Conservation (phyloP, 371 early-diverging fungal genomes). For the Capniomyces stellatus region DNA sequence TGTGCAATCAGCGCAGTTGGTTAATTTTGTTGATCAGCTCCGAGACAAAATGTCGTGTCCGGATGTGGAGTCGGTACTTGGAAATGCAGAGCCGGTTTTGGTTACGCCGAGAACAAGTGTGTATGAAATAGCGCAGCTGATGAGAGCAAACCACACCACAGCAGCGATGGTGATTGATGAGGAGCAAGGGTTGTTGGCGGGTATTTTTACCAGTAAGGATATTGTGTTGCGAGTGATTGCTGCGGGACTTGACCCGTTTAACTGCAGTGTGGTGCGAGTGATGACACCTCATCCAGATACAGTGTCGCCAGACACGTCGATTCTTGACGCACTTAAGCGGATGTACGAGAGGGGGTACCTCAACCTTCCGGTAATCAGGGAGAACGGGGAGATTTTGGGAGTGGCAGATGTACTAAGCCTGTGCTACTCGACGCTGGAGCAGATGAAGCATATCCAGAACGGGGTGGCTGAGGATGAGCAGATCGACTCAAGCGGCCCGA, state of each 20-base stretch:
- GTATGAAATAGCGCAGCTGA: conserved; percentile 68
- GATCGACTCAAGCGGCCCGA: conserved; percentile 15
- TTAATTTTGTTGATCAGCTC: conserved; percentile 49
- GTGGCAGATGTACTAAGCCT: conserved; percentile 83
- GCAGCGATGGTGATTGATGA: conserved; percentile 75
- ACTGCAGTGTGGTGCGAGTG: conserved; percentile 85
- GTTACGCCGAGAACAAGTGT: conserved; percentile 65
- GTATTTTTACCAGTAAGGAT: conserved; percentile 91
- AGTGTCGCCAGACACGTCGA: conserved; percentile 58
- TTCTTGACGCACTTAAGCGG: conserved; percentile 84
- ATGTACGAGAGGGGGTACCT: conserved; percentile 92
- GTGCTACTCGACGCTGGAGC: conserved; percentile 62
- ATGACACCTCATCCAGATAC: conserved; percentile 98
- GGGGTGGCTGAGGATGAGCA: conserved; percentile 12
- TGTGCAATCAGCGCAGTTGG: conserved; percentile 30
- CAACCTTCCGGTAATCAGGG: conserved; percentile 84
- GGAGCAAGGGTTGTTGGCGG: conserved; percentile 56
- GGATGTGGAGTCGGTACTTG: conserved; percentile 59
- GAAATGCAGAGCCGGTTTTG: conserved; percentile 50
- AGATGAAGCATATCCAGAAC: conserved; percentile 38
- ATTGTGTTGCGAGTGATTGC: conserved; percentile 91
- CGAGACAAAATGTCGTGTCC: conserved; percentile 74
- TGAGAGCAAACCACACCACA: conserved; percentile 72
- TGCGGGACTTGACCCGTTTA: conserved; percentile 73
- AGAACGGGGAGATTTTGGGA: conserved; percentile 49